A percentile compares a stretch with the other conserved stretches of the same genome.
Evolutionary conservation across 495 filamentous ascomycete species (phyloP).

Genomic region (Talaromyces wortmannii): DNA sequence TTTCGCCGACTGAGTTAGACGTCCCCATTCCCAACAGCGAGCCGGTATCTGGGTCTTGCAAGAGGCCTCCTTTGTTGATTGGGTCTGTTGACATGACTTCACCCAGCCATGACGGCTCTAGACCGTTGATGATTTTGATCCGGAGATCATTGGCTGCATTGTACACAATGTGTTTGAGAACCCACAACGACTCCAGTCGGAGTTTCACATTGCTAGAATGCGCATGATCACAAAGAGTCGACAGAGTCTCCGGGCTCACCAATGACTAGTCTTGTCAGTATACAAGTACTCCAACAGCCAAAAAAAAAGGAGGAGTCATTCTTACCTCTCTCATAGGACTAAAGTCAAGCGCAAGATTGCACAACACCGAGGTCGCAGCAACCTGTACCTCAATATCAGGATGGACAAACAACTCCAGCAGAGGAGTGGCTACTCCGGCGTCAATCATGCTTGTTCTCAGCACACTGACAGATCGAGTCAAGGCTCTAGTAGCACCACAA

Average conservation of each 20-base stretch:
- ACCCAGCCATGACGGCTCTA: conserved; percentile 74
- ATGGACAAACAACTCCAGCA: conserved; percentile 72
- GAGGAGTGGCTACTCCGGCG: conserved; percentile 67
- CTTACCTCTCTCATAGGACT: conserved; percentile 85
- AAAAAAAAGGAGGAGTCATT: conserved; percentile 10
- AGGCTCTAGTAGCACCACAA: conserved; percentile 66
- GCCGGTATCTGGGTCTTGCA: conserved; percentile 29
- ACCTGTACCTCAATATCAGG: conserved; percentile 75
- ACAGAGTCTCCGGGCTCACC: conserved; percentile 67
- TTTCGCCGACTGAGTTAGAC: conserved; percentile 59
- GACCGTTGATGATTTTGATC: conserved; percentile 65
- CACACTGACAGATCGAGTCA: conserved; percentile 77
- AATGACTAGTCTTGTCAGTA: conserved; percentile 50
- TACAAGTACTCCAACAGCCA: background rate
- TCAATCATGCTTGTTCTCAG: conserved; percentile 84
- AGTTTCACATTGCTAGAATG: conserved; percentile 66
- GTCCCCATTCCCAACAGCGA: conserved; percentile 47
- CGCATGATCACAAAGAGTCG: conserved; percentile 75
- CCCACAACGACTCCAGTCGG: conserved; percentile 81
- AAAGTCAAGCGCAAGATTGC: conserved; percentile 78
- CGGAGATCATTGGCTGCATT: conserved; percentile 62
- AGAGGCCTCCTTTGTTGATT: conserved; percentile 24
- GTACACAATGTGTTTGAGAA: conserved; percentile 79
- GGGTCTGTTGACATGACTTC: conserved; percentile 55
- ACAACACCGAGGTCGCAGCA: conserved; percentile 72